phyloP scores from a whole-genome alignment of 495 filamentous ascomycete genomes.

The Aspergillus steynii region DNA sequence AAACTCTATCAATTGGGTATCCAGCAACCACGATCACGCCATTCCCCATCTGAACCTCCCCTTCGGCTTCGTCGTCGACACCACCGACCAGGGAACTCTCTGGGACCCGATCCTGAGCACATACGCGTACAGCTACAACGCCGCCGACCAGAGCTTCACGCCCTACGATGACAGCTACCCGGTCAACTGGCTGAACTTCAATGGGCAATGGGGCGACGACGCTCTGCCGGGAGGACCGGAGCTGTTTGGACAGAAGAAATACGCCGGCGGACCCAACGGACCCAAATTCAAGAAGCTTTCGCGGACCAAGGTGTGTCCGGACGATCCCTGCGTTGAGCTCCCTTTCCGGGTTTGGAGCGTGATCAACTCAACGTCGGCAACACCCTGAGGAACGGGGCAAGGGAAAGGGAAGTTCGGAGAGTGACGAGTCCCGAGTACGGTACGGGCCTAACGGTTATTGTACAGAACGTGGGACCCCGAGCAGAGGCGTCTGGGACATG shows the following conservation, averaged over 20 bases:
- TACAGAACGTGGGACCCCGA: neutral
- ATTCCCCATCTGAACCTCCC: conserved; percentile 67
- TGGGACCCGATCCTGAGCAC: conserved; percentile 57
- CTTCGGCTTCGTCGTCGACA: conserved; percentile 60
- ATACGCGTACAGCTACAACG: conserved; percentile 52
- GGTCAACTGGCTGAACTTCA: conserved; percentile 51
- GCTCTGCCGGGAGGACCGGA: conserved; percentile 52
- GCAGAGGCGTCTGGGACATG: neutral
- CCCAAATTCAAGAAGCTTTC: conserved; percentile 54
- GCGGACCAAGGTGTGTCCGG: conserved; percentile 47
- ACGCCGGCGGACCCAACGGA: conserved; percentile 53
- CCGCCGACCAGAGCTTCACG: conserved; percentile 38
- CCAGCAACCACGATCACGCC: conserved; percentile 54
- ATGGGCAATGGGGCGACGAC: conserved; percentile 60
- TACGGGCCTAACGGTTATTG: neutral
- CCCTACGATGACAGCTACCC: conserved; percentile 43
- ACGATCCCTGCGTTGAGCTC: conserved; percentile 35
- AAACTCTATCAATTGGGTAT: conserved; percentile 1
- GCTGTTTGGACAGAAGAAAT: conserved; percentile 52
- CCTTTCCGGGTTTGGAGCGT: conserved; percentile 30
- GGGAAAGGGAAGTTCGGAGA: neutral
- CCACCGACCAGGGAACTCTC: conserved; percentile 53
- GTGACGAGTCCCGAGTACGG: neutral
- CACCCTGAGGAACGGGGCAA: neutral
- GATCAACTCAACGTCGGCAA: conserved; percentile 3